Evolutionary conservation across 2,329 filamentous ascomycete species (phyloP), one percentile per base, ranked within the genome.

Genomic region (Aspergillus sp.): DNA sequence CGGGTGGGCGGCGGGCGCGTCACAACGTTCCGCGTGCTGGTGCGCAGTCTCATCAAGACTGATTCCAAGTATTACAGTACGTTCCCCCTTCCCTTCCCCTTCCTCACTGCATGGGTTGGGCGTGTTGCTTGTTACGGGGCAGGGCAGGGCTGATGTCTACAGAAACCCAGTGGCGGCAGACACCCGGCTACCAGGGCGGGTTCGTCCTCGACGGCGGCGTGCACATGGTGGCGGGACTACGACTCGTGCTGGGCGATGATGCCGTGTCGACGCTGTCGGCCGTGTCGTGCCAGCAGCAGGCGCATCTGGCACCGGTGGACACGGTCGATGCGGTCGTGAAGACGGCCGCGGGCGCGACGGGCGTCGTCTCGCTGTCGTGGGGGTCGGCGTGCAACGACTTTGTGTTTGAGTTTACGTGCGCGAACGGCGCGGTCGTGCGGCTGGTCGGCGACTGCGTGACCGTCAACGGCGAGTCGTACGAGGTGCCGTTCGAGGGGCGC

Each of bases 141-240:
- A 9, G 23, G 9, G 10, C 11, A 36, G 10, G 40, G 25, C 52
- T 54, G 44, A 53, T 43, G n/a, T 21, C 31, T 40, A 2, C 21
- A 70, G 76, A 79, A 59, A 82, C 81, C 1, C 66, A 71, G 16
- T 85, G 82, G 82, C 78, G 82, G 36, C 82, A 83, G 64, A 73
- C 61, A 14, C 81, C 82, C 0, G 73, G 74, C 29, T 78, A 84
- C 59, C 81, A 84, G 61, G 82, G 82, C 17, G 82, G 82, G 1
- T 84, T 84, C 55, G 58, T 85, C 43, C 73, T 85, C 1, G 82
- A 85, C 53, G 81, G 78, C 3, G 82, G 82, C 2, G 77, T 85
- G 14, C 82, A 85, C 58, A 78, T 78, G 53, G 65, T 80, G 29
- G 81, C 82, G 21, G 80, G 69, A 2, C 72, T 81, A 34, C 70